Evolutionary conservation across 257 asterid species (phyloP).

Genomic region (Striga asiatica): DNA sequence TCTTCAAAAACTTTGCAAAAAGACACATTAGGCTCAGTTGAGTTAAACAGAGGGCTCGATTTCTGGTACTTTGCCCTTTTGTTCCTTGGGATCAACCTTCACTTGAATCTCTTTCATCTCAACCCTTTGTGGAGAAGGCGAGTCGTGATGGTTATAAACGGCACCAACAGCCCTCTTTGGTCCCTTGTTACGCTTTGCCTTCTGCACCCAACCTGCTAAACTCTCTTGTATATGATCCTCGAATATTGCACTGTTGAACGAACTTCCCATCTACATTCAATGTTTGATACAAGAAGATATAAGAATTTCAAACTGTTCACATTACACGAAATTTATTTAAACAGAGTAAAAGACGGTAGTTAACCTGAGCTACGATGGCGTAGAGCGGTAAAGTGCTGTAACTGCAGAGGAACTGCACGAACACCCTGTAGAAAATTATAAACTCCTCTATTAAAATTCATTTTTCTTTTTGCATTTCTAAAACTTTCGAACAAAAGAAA

Average conservation of each 20-base stretch:
- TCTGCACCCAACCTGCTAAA: conserved; percentile 46
- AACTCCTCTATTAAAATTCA: no score
- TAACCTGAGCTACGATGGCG: conserved; percentile 67
- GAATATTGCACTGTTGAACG: conserved; percentile 52
- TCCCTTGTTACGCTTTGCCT: conserved; percentile 37
- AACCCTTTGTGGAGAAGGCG: no score
- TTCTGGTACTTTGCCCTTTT: no score
- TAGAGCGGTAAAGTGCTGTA: conserved; percentile 69
- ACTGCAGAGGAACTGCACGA: conserved; percentile 67
- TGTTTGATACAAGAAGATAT: not conserved
- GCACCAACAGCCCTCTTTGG: conserved; percentile 11
- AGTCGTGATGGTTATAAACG: not conserved
- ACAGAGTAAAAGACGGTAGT: not conserved
- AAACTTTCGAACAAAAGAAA: not conserved
- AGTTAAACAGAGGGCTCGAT: no score
- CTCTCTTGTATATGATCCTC: conserved; percentile 49
- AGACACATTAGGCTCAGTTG: no score
- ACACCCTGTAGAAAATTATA: conserved; percentile 33
- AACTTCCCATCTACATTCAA: conserved; percentile 53
- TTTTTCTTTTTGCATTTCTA: not conserved
- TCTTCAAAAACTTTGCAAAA: no score
- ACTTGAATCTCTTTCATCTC: no score
- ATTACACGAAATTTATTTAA: not conserved
- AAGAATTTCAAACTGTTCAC: not conserved
- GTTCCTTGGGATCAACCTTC: no score